Conservation (phyloP, 345 rosid genomes). For the Populus euphratica region DNA sequence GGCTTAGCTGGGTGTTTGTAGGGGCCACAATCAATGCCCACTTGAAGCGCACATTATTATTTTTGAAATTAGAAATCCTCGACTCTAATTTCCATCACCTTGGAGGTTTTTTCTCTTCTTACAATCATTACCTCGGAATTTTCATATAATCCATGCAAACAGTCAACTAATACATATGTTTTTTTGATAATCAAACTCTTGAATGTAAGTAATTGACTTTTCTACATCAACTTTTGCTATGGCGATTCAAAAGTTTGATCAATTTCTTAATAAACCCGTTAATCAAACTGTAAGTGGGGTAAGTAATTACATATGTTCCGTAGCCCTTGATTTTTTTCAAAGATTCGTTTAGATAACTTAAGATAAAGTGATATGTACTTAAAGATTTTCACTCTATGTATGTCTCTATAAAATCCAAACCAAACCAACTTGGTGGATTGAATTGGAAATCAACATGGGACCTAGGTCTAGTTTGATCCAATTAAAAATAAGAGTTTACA, state of each 20-base stretch:
- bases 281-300: too few relatives aligned
- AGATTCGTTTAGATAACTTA: background rate
- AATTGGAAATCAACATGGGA: too few relatives aligned
- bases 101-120: too few relatives aligned
- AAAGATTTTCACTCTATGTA: background rate
- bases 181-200: background rate
- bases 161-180: background rate
- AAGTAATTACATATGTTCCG: background rate
- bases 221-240: background rate
- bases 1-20: background rate
- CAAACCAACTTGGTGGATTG: too few relatives aligned
- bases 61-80: background rate
- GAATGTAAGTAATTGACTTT: background rate
- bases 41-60: background rate
- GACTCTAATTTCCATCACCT: too few relatives aligned
- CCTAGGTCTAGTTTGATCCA: too few relatives aligned
- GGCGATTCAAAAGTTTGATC: background rate
- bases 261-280: too few relatives aligned
- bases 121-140: background rate
- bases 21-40: background rate
- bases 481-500: too few relatives aligned
- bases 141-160: background rate
- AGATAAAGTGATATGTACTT: background rate
- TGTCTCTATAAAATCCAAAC: too few relatives aligned
- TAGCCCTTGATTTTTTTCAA: background rate